phyloP scores from a whole-genome alignment of 495 filamentous ascomycete genomes.

The Lophiotrema nucula region DNA sequence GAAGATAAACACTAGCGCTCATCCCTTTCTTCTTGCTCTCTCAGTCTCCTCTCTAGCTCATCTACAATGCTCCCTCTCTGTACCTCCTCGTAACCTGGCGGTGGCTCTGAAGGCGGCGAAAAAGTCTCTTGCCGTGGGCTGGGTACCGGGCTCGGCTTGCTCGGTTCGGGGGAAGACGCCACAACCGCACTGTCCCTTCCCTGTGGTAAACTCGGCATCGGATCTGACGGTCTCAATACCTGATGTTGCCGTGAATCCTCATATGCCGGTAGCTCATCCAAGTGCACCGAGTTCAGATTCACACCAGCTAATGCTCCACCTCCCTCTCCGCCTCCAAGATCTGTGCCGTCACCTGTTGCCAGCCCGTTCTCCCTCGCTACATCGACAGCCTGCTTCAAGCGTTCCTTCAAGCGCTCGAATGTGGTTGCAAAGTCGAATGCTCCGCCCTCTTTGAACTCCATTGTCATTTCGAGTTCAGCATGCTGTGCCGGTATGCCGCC shows the following conservation, averaged over 20 bases:
- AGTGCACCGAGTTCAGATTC: conserved; percentile 59
- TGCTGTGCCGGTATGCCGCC: conserved; percentile 83
- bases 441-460: conserved; percentile 92
- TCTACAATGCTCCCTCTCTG: conserved; percentile 74
- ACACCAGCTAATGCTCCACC: conserved; percentile 50
- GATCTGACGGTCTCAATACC: not conserved
- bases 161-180: conserved; percentile 9
- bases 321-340: conserved; percentile 30
- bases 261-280: conserved; percentile 87
- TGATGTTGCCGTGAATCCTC: conserved; percentile 37
- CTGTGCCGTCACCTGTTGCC: conserved; percentile 36
- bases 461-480: conserved; percentile 69
- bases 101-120: conserved; percentile 70
- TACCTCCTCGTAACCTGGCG: conserved; percentile 90
- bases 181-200: conserved; percentile 16
- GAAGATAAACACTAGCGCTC: too few species aligned
- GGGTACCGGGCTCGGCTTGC: conserved; percentile 18
- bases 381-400: conserved; percentile 74
- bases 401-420: conserved; percentile 82
- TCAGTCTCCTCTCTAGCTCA: conserved; percentile 51
- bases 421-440: conserved; percentile 85
- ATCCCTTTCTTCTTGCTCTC: conserved; percentile 3
- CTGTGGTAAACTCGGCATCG: conserved; percentile 2
- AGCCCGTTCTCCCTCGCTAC: conserved; percentile 55
- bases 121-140: conserved; percentile 35